A percentile compares a stretch with the other conserved stretches of the same genome.
Conservation (phyloP, 331 rosid species). For the Dryas integrifolia region DNA sequence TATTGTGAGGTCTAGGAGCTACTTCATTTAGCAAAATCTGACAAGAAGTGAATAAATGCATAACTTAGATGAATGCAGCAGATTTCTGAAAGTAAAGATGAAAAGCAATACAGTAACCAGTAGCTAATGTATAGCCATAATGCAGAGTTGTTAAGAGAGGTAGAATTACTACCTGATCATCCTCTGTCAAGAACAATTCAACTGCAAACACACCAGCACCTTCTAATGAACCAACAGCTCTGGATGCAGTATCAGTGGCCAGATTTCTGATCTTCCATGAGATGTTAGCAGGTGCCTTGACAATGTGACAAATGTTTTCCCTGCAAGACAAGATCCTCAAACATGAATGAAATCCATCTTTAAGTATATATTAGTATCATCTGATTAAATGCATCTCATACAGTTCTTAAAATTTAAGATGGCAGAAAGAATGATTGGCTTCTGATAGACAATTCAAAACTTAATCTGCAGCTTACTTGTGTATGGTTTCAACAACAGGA, state of each 20-base stretch:
- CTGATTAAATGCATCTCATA: neutral
- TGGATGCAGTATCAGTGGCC: constrained; percentile 67
- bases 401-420: neutral
- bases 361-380: neutral
- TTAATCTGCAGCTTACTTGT: constrained; percentile 56
- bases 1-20: constrained; percentile 90
- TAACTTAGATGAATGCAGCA: constrained; percentile 18
- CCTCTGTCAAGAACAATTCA: constrained; percentile 68
- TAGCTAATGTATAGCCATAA: constrained; percentile 12
- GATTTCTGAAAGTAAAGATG: neutral
- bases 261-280: constrained; percentile 51
- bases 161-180: constrained; percentile 51
- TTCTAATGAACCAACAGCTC: constrained; percentile 67
- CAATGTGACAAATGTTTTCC: constrained; percentile 76
- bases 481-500: constrained; percentile 92
- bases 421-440: neutral
- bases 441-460: neutral
- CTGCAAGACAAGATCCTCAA: constrained; percentile 41
- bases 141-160: constrained; percentile 17
- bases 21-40: constrained; percentile 87
- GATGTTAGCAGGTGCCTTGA: constrained; percentile 71
- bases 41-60: constrained; percentile 9
- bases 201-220: constrained; percentile 91
- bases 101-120: neutral
- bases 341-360: constrained; percentile 14